Percentiles rank a stretch among this genome's conserved stretches.
phyloP scores from a whole-genome alignment of 257 asterid species.

The Penstemon barbatus region DNA sequence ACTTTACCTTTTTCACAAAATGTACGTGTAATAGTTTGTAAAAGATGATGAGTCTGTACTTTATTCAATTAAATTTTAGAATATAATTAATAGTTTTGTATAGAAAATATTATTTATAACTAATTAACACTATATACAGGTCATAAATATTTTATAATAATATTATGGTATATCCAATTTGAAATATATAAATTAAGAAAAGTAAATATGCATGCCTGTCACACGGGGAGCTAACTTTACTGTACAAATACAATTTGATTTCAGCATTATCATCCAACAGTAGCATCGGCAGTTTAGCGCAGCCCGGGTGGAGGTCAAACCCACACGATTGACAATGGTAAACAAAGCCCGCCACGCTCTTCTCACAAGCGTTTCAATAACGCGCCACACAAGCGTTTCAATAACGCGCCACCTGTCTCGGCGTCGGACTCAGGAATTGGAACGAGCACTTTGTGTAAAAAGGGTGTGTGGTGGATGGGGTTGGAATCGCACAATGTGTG shows the following conservation, averaged over 20 bases:
- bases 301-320: constrained; percentile 93
- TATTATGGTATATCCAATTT: too few species aligned
- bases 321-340: constrained; percentile 91
- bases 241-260: constrained; percentile 55
- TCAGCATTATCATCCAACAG: constrained; percentile 64
- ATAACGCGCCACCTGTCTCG: constrained; percentile 70
- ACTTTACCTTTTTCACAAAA: too few species aligned
- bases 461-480: constrained; percentile 67
- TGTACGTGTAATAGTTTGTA: too few species aligned
- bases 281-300: constrained; percentile 92
- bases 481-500: constrained; percentile 76
- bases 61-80: too few species aligned
- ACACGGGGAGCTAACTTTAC: constrained; percentile 67
- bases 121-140: too few species aligned
- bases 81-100: too few species aligned
- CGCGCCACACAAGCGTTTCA: constrained; percentile 91
- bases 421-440: constrained; percentile 70
- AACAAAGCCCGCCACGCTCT: constrained; percentile 75
- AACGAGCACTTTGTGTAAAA: constrained; percentile 83
- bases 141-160: too few species aligned
- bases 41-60: too few species aligned
- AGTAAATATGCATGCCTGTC: constrained; percentile 41
- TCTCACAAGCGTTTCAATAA: constrained; percentile 94
- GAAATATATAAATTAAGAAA: not conserved
- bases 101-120: too few species aligned